Evolutionary conservation across 2,329 filamentous ascomycete species (phyloP).

Genomic region (Rhynchosporium agropyri): DNA sequence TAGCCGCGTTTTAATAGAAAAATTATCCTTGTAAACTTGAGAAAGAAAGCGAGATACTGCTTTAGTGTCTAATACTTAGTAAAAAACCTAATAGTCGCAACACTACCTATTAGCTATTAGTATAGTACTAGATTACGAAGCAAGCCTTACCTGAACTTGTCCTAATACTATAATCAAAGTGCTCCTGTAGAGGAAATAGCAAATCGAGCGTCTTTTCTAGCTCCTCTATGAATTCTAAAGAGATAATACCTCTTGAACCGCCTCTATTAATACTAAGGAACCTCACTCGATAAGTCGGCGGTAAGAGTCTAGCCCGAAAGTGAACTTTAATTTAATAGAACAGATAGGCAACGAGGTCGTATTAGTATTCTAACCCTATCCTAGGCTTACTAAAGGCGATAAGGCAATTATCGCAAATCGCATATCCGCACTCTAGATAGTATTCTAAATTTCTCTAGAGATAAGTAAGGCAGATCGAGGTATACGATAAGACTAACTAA

Average conservation of each 20-base stretch:
- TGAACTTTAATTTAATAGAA: conserved; percentile 34
- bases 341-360: conserved; percentile 36
- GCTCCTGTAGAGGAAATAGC: conserved; percentile 31
- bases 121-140: conserved; percentile 1
- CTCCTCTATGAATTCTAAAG: conserved; percentile 33
- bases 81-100: conserved; percentile 29
- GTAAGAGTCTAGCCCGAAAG: conserved; percentile 38
- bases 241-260: conserved; percentile 36
- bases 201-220: conserved; percentile 31
- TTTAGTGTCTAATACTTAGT: conserved; percentile 26
- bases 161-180: conserved; percentile 36
- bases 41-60: conserved; percentile 27
- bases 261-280: conserved; percentile 43
- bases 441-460: conserved; percentile 28
- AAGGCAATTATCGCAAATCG: conserved; percentile 43
- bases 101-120: conserved; percentile 26
- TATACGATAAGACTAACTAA: conserved; percentile 21
- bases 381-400: conserved; percentile 33
- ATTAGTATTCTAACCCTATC: conserved; percentile 34
- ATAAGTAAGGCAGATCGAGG: conserved; percentile 23
- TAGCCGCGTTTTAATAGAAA: conserved; percentile 20
- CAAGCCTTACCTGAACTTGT: conserved; percentile 36
- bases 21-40: conserved; percentile 27
- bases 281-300: conserved; percentile 34
- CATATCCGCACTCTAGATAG: conserved; percentile 41